Conservation (phyloP, 495 filamentous ascomycete species). For the Aspergillus incahuasiensis region DNA sequence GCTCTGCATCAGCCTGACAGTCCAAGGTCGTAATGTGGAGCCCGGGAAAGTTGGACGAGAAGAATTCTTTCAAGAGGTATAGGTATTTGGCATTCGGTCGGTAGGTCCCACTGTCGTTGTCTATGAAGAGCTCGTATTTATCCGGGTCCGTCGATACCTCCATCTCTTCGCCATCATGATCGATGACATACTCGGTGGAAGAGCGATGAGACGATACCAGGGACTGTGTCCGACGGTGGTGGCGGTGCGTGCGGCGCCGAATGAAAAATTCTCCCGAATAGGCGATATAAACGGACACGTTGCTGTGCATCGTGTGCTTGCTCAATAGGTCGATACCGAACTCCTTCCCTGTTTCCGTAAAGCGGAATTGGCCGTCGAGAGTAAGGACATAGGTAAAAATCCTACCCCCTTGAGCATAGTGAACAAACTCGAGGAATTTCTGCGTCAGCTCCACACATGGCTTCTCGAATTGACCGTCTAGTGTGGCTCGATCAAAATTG, state of each 20-base stretch:
- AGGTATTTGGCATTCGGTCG: slow-evolving; percentile 73
- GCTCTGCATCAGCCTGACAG: slow-evolving; percentile 59
- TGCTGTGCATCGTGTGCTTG: slow-evolving; percentile 94
- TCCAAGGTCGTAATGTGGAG: slow-evolving; percentile 65
- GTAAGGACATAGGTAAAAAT: slow-evolving; percentile 93
- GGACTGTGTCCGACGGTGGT: slow-evolving; percentile 27
- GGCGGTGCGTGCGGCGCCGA: slow-evolving; percentile 53
- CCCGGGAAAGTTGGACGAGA: slow-evolving; percentile 67
- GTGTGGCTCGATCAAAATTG: slow-evolving; percentile 71
- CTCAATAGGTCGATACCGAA: slow-evolving; percentile 87
- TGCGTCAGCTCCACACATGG: slow-evolving; percentile 59
- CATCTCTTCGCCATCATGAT: slow-evolving; percentile 35
- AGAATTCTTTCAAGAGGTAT: slow-evolving; percentile 61
- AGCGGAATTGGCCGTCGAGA: slow-evolving; percentile 76
- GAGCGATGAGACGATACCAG: slow-evolving; percentile 16
- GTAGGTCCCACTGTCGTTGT: slow-evolving; percentile 94
- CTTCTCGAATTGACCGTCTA: slow-evolving; percentile 57
- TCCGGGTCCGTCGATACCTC: slow-evolving; percentile 50
- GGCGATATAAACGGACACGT: slow-evolving; percentile 84
- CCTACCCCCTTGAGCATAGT: slow-evolving; percentile 77
- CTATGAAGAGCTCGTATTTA: slow-evolving; percentile 83
- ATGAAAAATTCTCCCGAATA: slow-evolving; percentile 93
- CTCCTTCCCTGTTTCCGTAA: slow-evolving; percentile 92
- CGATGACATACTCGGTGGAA: slow-evolving; percentile 28
- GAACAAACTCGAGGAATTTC: slow-evolving; percentile 80